Base-by-base conservation (phyloP, 1,284 basidiomycete species). In the Pseudozyma hubeiensis region DNA sequence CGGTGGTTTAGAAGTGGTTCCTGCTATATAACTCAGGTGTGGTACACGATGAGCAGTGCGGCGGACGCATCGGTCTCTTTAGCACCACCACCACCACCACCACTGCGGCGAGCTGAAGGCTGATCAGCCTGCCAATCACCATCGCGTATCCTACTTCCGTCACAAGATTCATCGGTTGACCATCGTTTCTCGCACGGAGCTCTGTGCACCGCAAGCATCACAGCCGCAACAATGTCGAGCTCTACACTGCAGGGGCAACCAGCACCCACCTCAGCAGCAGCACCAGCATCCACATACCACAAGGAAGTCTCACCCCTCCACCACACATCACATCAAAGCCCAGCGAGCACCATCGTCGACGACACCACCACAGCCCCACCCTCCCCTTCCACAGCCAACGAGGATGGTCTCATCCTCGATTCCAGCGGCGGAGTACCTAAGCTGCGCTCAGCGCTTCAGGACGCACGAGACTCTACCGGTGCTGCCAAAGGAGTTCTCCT, bases 331-430 rank as follows among this genome's bases (percentile, higher is more conserved):
- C 29, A 55, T 19, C 41, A 51, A 24, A 33, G 45, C 19, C 13
- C 46, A 46, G 35, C 53, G n/a, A 24, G 33, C 63, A 39, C 51
- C 13, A 39, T 31, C 14, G 17, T 40, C 8, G 30, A 34, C 13
- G 44, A 37, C 13, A n/a, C 52, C 17, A 48, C 41, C 30, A 41
- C 39, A 10, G 24, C 24, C 24, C 24, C 24, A 24, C 24, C 24
- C 24, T 2, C 24, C 24, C 24, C 24, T 24, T 33, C 30, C 8
- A n/a, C 34, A 4, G 31, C 57, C n/a, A 55, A 74, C 55, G 39
- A 70, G 35, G 75, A 75, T 24, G 76, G 76, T 10, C 53, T 75
- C 37, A 60, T 78, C 33, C 66, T 73, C 37, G 68, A 75, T 43
- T 49, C 64, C 1, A 9, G 58, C 17, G 77, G 77, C 5, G 77